phyloP scores from a whole-genome alignment of 2,329 filamentous ascomycete genomes.

The Penicillium sp. region DNA sequence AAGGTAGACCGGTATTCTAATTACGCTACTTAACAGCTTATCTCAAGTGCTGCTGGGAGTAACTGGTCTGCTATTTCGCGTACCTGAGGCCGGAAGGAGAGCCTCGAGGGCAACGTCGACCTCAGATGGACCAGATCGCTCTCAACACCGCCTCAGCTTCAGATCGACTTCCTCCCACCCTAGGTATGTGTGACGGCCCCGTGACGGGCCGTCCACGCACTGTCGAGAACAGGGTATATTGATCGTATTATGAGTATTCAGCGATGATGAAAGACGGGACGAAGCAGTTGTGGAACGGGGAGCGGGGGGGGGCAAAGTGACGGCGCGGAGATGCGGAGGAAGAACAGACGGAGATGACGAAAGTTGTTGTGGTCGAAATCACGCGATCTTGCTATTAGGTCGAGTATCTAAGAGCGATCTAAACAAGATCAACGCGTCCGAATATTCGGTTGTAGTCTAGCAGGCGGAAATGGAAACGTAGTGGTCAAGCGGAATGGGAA shows the following conservation, averaged over 20 bases:
- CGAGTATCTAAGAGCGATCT: slow-evolving; percentile 4
- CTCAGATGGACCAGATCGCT: background rate
- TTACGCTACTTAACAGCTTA: background rate
- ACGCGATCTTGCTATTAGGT: background rate
- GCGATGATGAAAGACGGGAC: background rate
- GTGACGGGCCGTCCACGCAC: slow-evolving; percentile 29
- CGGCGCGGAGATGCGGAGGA: background rate
- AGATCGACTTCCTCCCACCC: slow-evolving; percentile 19
- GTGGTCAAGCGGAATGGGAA: background rate
- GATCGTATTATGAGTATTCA: slow-evolving; percentile 14
- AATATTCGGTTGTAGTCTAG: too few relatives aligned
- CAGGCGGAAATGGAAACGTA: background rate
- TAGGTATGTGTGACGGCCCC: slow-evolving; percentile 30
- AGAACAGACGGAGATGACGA: slow-evolving; percentile 21
- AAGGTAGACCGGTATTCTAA: background rate
- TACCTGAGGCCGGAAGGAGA: background rate
- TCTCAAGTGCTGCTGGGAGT: background rate
- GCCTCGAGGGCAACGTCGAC: background rate
- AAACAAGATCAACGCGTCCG: background rate
- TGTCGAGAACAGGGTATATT: slow-evolving; percentile 15
- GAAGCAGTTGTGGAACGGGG: slow-evolving; percentile 8
- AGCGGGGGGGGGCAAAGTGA: slow-evolving; percentile 10
- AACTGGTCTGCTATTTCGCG: background rate
- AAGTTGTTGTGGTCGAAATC: slow-evolving; percentile 15
- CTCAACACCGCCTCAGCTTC: background rate